phyloP scores from a whole-genome alignment of 495 filamentous ascomycete genomes.

The Rostrohypoxylon terebratum region DNA sequence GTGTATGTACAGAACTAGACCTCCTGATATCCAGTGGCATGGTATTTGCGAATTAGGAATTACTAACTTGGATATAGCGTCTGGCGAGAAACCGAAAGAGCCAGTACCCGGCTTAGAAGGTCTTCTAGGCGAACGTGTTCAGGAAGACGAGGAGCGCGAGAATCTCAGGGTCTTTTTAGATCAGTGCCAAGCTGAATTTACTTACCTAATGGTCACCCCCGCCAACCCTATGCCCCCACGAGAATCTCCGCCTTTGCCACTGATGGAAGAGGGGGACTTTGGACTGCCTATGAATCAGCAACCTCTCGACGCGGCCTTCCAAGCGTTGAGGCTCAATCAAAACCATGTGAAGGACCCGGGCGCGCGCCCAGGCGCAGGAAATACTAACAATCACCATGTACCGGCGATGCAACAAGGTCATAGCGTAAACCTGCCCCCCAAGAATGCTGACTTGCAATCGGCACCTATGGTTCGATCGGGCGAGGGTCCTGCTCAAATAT shows the following conservation, averaged over 20 bases:
- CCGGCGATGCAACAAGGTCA: constrained; percentile 56
- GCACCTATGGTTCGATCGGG: constrained; percentile 59
- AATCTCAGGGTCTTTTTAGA: constrained; percentile 72
- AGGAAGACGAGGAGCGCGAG: constrained; percentile 64
- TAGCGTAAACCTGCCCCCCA: constrained; percentile 50
- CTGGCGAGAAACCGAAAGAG: constrained; percentile 44
- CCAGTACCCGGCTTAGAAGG: constrained; percentile 44
- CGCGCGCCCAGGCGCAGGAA: constrained; percentile 55
- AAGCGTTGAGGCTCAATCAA: constrained; percentile 56
- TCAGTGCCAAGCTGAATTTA: constrained; percentile 71
- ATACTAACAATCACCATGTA: constrained; percentile 67
- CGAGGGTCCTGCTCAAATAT: constrained; percentile 49
- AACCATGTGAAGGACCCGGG: constrained; percentile 56
- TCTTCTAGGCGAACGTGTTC: constrained; percentile 41
- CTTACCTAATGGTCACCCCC: constrained; percentile 73
- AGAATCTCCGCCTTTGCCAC: constrained; percentile 63
- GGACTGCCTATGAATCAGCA: constrained; percentile 50
- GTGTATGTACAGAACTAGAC: constrained; percentile 43
- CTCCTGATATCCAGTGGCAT: neutral
- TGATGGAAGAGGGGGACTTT: constrained; percentile 63
- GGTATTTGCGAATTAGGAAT: neutral
- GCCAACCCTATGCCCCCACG: constrained; percentile 70
- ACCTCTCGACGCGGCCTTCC: constrained; percentile 49
- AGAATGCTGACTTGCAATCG: constrained; percentile 56
- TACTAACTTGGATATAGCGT: constrained; percentile 40